Conservation (phyloP, 495 filamentous ascomycete genomes). For the Polyplosphaeria fusca region DNA sequence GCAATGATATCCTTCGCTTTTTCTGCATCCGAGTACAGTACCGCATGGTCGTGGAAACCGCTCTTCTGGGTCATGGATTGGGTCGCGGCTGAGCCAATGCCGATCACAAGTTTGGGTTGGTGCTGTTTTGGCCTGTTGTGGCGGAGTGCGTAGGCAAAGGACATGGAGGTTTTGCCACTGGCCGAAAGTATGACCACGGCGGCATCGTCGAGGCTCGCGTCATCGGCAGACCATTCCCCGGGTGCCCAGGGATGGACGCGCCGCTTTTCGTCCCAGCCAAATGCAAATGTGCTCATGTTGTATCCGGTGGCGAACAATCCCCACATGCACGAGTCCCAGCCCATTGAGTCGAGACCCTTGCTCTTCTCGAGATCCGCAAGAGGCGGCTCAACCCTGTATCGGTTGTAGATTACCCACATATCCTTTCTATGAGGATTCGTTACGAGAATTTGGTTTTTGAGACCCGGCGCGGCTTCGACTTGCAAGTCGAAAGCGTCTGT, state of each 20-base stretch:
- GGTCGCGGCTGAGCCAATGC: constrained; percentile 13
- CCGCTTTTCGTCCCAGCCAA: constrained; percentile 39
- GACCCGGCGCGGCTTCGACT: constrained; percentile 18
- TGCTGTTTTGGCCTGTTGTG: constrained; percentile 11
- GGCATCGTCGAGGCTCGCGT: constrained; percentile 47
- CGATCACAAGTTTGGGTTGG: constrained; percentile 29
- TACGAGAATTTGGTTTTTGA: constrained; percentile 43
- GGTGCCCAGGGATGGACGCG: constrained; percentile 41
- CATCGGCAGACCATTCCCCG: constrained; percentile 43
- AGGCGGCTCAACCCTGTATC: constrained; percentile 41
- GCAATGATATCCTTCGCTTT: constrained; percentile 24
- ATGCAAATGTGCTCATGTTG: constrained; percentile 49
- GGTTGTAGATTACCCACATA: constrained; percentile 54
- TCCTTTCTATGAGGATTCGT: constrained; percentile 45
- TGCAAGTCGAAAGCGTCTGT: constrained; percentile 35
- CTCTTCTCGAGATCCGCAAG: constrained; percentile 7
- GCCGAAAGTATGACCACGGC: constrained; percentile 36
- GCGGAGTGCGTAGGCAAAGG: constrained; percentile 26
- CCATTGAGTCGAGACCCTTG: constrained; percentile 28
- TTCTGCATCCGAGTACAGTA: constrained; percentile 32
- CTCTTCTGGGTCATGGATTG: constrained; percentile 7
- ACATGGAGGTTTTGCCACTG: constrained; percentile 25
- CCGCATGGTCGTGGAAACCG: constrained; percentile 22
- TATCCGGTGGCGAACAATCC: constrained; percentile 49
- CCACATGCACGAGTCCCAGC: constrained; percentile 46